Evolutionary conservation across 495 filamentous ascomycete genomes (phyloP), one percentile per base, ranked within the genome.

Genomic region (Tuber aestivum): DNA sequence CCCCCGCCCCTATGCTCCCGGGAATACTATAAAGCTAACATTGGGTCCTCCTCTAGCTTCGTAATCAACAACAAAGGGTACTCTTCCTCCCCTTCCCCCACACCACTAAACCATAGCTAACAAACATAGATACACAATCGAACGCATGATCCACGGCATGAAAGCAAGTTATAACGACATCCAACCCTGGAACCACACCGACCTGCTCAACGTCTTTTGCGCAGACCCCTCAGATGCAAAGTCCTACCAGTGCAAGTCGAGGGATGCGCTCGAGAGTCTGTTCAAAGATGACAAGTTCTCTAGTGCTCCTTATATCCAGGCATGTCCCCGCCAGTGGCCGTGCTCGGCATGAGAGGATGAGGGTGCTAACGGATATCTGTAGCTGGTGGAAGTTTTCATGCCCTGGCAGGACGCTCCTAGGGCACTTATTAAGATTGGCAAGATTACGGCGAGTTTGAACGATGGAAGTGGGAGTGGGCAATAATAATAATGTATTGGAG

Each of bases 361-460:
- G 27, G 16, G 71, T 70, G 83, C 82, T 72, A 82, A 86, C 41
- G 80, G 83, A 38, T 84, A 79, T 50, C 69, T 87, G 71, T 84
- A 95, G 85, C 87, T 97, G 83, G 94, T 97, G 40, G 94, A 97
- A 85, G 73, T 97, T 71, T 93, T 93, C 82, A 94, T 97, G 89
- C 90, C 90, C 27, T 91, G 89, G 83, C 88, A 94, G 73, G 94
- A 97, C 84, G 90, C 93, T 38, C 94, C 94, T 0, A 83, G 86
- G 70, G 90, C 88, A 32, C 82, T 97, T 84, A 91, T 90, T 81
- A 81, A 88, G 70, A 89, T 89, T 21, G 89, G 90, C 1, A 84
- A 87, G 78, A 86, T 91, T 70, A 91, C 92, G 41, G 92, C 93
- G 7, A 35, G 10, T 35, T 65, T 65, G 56, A 65, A 65, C 16